Evolutionary conservation across 345 rosid species (phyloP), one percentile per base, ranked within the genome.

Genomic region (Syzygium oleosum): DNA sequence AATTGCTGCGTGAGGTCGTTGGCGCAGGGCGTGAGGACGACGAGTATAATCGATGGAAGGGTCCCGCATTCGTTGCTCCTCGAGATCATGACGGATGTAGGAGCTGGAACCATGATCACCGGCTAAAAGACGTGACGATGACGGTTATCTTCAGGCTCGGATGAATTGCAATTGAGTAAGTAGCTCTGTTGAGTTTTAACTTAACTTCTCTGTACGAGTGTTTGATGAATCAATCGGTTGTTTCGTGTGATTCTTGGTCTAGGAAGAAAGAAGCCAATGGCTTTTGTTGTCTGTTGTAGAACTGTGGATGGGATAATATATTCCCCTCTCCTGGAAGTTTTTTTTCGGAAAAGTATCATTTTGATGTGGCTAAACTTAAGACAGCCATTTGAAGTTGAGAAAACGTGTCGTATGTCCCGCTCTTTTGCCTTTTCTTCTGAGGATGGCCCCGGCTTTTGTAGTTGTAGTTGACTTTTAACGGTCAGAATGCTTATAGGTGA

Each of bases 51-150:
- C 13, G 99, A 97, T 89, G 99, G 99, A 5, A 87, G 99, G 88
- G 94, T 93, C 63, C 91, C 94, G 14, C 99, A 96, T 89, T 96
- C 99, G 12, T 87, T 97, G 89, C 96, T 97, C 85, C 95, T 92
- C 49, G 99, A 97, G 93, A 93, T 97, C 85, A 92, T 97, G 99
- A 93, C 98, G 10, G 97, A 92, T 88, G 93, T 94, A 89, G 99
- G 99, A n/a, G 93, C 96, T n/a, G 99, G 99, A 23, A 96, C 99
- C 61, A 96, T 96, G 99, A 96, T 97, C 84, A 90, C 98, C 21
- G 99, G 97, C 11, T 97, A 89, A 89, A 84, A 58, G 43, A 4
- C 79, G 22, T 52, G 34, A 1, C 5, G 2, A 3, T 3, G 49
- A 19, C 0, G 80, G 1, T 38, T 19, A 73, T 73, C 80, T 38